phyloP scores from a whole-genome alignment of 2,329 filamentous ascomycete genomes.

The Zymoseptoria pseudotritici region DNA sequence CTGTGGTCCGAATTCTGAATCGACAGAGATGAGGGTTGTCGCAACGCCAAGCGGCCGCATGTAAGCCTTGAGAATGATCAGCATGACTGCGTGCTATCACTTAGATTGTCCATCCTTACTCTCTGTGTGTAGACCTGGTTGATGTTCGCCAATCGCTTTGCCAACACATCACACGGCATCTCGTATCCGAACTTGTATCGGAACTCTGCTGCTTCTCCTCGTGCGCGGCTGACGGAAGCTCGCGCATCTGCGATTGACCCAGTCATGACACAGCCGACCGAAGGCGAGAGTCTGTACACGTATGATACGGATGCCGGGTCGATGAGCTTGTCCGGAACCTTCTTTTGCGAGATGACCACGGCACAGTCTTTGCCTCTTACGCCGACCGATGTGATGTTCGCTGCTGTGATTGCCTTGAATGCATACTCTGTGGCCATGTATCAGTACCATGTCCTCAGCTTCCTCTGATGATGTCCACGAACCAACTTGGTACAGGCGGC shows the following conservation, averaged over 20 bases:
- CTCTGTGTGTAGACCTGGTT: constrained; percentile 98
- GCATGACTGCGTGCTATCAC: constrained; percentile 11
- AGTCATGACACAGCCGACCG: constrained; percentile 96
- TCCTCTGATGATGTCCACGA: constrained; percentile 37
- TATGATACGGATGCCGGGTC: constrained; percentile 94
- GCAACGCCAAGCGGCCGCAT: constrained; percentile 97
- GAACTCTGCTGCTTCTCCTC: constrained; percentile 95
- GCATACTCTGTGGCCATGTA: constrained; percentile 72
- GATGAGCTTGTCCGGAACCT: constrained; percentile 99
- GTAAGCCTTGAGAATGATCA: constrained; percentile 60
- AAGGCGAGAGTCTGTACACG: constrained; percentile 93
- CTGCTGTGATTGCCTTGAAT: constrained; percentile 98
- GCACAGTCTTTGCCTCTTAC: constrained; percentile 95
- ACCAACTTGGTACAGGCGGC: constrained; percentile 99
- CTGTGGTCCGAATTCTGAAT: constrained; percentile 85
- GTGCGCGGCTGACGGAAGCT: constrained; percentile 84
- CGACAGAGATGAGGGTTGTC: constrained; percentile 87
- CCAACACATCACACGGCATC: constrained; percentile 96
- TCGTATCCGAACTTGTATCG: constrained; percentile 98
- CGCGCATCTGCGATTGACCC: constrained; percentile 96
- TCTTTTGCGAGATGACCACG: constrained; percentile 97
- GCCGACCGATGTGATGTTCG: constrained; percentile 97
- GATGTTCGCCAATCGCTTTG: constrained; percentile 97
- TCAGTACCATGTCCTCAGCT: constrained; percentile 12
- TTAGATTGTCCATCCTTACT: constrained; percentile 45